Evolutionary conservation across 148 eudicot species (phyloP), one percentile per base, ranked within the genome.

Genomic region (Camellia sinensis): DNA sequence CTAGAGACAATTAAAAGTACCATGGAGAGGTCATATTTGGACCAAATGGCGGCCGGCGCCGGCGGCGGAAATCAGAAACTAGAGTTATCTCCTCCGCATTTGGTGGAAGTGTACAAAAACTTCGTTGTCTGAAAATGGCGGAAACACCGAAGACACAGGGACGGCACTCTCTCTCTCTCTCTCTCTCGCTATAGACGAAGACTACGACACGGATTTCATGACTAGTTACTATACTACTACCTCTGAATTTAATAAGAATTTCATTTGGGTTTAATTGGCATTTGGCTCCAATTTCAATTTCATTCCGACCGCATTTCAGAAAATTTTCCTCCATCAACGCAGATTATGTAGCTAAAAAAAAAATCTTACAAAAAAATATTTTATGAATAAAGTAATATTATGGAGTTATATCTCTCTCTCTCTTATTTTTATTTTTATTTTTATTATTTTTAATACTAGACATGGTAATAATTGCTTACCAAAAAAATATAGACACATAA

Each of bases 241-340:
- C 94, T 96, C 91, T 90, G 88, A 91, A 91, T 86, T 87, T 88
- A 87, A 78, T 84, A 79, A 68, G 88, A 84, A 81, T 80, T 77
- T 87, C 79, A 71, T 76, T 81, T 81, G 71, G 77, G 52, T 62
- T 43, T 71, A 54, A 40, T 81, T 79, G 87, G 86, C 85, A 93
- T 91, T 89, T 87, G 62, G 74, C 29, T 70, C n/a, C 86, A 46
- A 90, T 90, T 91, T 91, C 85, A 81, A 86, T 91, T 95, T 91
- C 93, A 95, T 95, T 95, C 96, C 97, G 98, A 95, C 94, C 73
- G 72, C 91, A 91, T 94, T 92, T 94, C 73, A 85, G 48, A 78
- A 60, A 83, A 52, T 56, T 76, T 79, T 73, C 84, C 57, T 70
- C 77, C 71, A 87, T 87, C 89, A 79, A 79, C 90, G 90, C 88